A percentile compares a stretch with the other conserved stretches of the same genome.
Conservation (phyloP, 306 rosid species). For the Pueraria montana region DNA sequence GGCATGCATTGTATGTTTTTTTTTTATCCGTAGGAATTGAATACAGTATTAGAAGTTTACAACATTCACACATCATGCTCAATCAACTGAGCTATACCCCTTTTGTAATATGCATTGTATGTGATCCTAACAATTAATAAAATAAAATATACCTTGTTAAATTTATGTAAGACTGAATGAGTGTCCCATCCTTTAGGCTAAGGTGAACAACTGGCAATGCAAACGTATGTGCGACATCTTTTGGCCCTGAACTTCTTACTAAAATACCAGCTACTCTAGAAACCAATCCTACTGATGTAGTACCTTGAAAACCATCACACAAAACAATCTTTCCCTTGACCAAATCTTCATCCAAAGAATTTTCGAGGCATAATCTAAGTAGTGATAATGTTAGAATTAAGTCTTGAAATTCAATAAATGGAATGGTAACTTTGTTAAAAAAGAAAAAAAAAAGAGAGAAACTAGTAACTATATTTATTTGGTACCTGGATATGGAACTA, state of each 20-base stretch:
- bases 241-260: not conserved
- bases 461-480: no score
- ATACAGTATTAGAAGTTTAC: no score
- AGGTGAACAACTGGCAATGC: constrained; percentile 48
- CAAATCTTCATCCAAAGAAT: constrained; percentile 37
- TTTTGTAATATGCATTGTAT: no score
- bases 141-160: not conserved
- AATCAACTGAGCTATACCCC: no score
- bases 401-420: not conserved
- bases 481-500: not conserved
- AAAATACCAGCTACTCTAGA: constrained; percentile 48
- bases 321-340: constrained; percentile 55
- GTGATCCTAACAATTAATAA: not conserved
- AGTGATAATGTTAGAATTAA: not conserved
- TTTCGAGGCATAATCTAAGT: constrained; percentile 7
- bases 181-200: not conserved
- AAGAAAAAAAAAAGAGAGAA: no score
- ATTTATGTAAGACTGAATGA: constrained; percentile 41
- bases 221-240: not conserved
- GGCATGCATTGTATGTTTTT: no score
- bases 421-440: no score
- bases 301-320: constrained; percentile 32
- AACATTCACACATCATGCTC: no score
- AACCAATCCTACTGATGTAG: not conserved
- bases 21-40: no score